phyloP scores from a whole-genome alignment of 805 yeast genomes.

The Yamadazyma akitaensis region DNA sequence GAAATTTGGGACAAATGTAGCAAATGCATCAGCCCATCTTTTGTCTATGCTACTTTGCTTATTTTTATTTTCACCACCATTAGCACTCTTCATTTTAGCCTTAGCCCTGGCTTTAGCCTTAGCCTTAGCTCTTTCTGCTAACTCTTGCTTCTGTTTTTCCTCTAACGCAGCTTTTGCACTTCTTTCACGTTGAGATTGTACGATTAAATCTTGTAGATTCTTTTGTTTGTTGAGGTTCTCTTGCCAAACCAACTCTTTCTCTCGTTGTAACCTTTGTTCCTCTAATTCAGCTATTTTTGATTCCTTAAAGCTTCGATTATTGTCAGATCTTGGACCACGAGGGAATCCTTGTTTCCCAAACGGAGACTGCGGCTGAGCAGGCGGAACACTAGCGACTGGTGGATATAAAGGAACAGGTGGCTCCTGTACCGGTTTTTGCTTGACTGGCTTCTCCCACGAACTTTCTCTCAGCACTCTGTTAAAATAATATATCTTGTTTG shows the following conservation, averaged over 20 bases:
- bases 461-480: slow-evolving; percentile 46
- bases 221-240: slow-evolving; percentile 34
- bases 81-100: neutral
- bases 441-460: slow-evolving; percentile 58
- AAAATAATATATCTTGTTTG: slow-evolving; percentile 51
- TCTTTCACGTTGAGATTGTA: slow-evolving; percentile 28
- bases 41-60: slow-evolving; percentile 15
- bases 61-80: neutral
- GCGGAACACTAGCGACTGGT: neutral
- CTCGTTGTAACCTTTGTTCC: slow-evolving; percentile 31
- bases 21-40: slow-evolving; percentile 53
- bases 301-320: slow-evolving; percentile 13
- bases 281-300: slow-evolving; percentile 27
- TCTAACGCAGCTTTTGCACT: slow-evolving; percentile 28
- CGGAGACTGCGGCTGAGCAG: neutral
- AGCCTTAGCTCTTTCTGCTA: slow-evolving; percentile 19
- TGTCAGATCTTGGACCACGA: neutral
- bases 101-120: slow-evolving; percentile 13
- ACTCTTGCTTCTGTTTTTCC: slow-evolving; percentile 20
- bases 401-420: neutral
- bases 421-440: neutral
- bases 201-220: slow-evolving; percentile 33
- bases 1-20: slow-evolving; percentile 74
- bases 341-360: neutral
- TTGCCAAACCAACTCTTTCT: slow-evolving; percentile 30